phyloP scores from a whole-genome alignment of 208 protist genomes.

The Trypanosoma boissoni region DNA sequence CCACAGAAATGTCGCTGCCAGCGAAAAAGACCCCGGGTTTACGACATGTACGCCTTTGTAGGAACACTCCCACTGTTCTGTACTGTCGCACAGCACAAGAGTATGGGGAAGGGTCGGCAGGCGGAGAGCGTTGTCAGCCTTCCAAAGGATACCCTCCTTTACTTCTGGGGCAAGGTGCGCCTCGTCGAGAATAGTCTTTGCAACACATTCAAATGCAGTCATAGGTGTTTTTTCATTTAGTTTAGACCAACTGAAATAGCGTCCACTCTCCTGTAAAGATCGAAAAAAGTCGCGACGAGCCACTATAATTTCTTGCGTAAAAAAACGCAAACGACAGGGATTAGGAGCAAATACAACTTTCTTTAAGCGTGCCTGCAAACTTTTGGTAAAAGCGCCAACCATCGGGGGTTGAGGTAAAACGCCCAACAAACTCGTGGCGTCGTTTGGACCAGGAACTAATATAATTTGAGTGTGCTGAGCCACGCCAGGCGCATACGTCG shows the following conservation, averaged over 20 bases:
- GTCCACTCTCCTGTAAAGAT: constrained; percentile 56
- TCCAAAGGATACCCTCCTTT: constrained; percentile 65
- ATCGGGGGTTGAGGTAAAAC: constrained; percentile 75
- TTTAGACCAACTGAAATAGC: constrained; percentile 19
- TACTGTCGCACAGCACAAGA: constrained; percentile 85
- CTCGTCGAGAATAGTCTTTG: constrained; percentile 80
- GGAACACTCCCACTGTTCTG: constrained; percentile 86
- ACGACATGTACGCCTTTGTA: constrained; percentile 82
- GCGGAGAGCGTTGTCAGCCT: constrained; percentile 66
- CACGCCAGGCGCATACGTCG: constrained; percentile 56
- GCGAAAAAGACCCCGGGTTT: constrained; percentile 84
- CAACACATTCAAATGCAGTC: constrained; percentile 69
- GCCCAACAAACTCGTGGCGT: constrained; percentile 65
- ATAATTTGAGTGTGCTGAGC: constrained; percentile 80
- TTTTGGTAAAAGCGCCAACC: constrained; percentile 43
- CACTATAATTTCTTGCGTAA: constrained; percentile 85
- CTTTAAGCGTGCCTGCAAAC: constrained; percentile 54
- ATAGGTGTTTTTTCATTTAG: not conserved
- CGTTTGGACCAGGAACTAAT: constrained; percentile 72
- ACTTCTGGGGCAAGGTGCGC: constrained; percentile 74
- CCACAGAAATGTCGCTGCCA: constrained; percentile 80
- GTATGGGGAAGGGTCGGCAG: constrained; percentile 75
- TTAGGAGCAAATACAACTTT: constrained; percentile 72
- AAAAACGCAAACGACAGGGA: constrained; percentile 81
- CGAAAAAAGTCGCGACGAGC: constrained; percentile 71